These are phyloP conservation scores for Aotearoamyces nothofagi DNA, from an alignment of 2,329 filamentous ascomycete genomes.

Conservation along the genomic window DNA sequence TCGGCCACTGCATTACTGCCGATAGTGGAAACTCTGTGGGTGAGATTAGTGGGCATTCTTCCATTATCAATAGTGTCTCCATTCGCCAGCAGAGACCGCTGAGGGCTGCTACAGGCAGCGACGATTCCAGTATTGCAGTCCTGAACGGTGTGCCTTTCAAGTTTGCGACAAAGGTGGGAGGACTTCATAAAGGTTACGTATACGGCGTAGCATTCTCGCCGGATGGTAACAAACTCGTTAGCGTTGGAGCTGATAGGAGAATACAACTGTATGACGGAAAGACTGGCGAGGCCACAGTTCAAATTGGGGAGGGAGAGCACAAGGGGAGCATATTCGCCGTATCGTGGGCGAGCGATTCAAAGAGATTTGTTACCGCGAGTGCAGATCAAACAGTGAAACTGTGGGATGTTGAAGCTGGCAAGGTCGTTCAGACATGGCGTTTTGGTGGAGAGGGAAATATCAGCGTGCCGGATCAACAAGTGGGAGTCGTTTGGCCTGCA, in stretches of 20 bases:
- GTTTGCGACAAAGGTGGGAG: conserved; percentile 70
- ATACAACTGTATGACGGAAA: conserved; percentile 96
- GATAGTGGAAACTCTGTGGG: conserved; percentile 95
- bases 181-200: conserved; percentile 76
- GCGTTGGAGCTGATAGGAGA: conserved; percentile 78
- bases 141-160: conserved; percentile 93
- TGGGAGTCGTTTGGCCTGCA: conserved; percentile 81
- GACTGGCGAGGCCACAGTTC: conserved; percentile 67
- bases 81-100: conserved; percentile 84
- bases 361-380: conserved; percentile 75
- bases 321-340: conserved; percentile 87
- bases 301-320: conserved; percentile 74
- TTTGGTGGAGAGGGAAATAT: conserved; percentile 60
- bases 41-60: conserved; percentile 83
- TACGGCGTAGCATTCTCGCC: conserved; percentile 81
- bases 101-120: conserved; percentile 77
- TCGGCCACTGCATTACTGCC: conserved; percentile 84
- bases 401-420: conserved; percentile 77
- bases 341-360: conserved; percentile 79
- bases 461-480: conserved; percentile 73
- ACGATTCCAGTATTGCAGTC: conserved; percentile 83
- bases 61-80: conserved; percentile 79
- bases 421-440: conserved; percentile 67
- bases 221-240: conserved; percentile 68
- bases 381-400: conserved; percentile 90